phyloP scores from a whole-genome alignment of 371 early-diverging fungal genomes.

The Polyrhizophydium stewartii region DNA sequence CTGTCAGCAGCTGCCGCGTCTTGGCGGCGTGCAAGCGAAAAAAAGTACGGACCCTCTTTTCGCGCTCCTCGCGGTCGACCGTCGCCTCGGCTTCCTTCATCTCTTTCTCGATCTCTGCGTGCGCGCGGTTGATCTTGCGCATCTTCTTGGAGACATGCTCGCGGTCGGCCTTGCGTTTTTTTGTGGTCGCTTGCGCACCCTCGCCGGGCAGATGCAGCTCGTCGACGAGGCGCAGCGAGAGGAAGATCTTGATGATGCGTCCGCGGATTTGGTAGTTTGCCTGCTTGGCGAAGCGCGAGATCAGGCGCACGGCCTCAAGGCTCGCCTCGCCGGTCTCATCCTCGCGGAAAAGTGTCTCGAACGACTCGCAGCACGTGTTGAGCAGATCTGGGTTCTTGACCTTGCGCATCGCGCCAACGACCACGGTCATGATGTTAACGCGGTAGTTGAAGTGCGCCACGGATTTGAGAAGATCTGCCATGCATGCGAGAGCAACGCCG shows the following conservation, averaged over 20 bases:
- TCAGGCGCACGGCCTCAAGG: constrained; percentile 78
- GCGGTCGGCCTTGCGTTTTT: background rate
- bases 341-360: constrained; percentile 68
- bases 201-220: constrained; percentile 53
- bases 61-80: constrained; percentile 66
- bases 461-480: constrained; percentile 61
- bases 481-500: constrained; percentile 58
- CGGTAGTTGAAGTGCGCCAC: constrained; percentile 92
- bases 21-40: background rate
- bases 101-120: constrained; percentile 70
- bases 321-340: constrained; percentile 84
- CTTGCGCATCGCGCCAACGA: constrained; percentile 49
- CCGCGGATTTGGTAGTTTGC: constrained; percentile 64
- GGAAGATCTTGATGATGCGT: constrained; percentile 61
- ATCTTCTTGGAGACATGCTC: constrained; percentile 70
- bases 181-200: constrained; percentile 3
- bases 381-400: constrained; percentile 49
- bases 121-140: constrained; percentile 65
- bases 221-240: constrained; percentile 73
- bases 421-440: constrained; percentile 73
- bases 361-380: constrained; percentile 67
- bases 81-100: constrained; percentile 81
- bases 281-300: constrained; percentile 78
- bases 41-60: constrained; percentile 50
- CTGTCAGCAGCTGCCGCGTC: background rate